A percentile compares a stretch with the other conserved stretches of the same genome.
phyloP scores from a whole-genome alignment of 192 early-diverging fungal genomes.

The Ramicandelaber brevisporus region DNA sequence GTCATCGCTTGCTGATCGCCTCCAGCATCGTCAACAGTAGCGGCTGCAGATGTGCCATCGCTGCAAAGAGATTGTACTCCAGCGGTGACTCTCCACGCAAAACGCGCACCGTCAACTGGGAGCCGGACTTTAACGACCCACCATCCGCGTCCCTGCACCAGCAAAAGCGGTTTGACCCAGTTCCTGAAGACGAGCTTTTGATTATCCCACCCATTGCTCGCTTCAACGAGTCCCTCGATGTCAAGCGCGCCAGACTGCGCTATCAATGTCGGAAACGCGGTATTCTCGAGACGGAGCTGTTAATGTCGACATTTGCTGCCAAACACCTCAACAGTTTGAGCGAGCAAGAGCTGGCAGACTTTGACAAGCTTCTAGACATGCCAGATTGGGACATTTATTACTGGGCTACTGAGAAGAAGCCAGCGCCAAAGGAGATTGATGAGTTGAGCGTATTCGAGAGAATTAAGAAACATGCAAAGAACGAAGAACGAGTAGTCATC shows the following conservation, averaged over 20 bases:
- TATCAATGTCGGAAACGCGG: slow-evolving; percentile 82
- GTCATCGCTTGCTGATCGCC: too few relatives aligned
- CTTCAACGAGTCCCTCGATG: slow-evolving; percentile 40
- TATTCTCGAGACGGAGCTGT: slow-evolving; percentile 77
- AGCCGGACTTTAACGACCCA: too few relatives aligned
- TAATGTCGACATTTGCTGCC: slow-evolving; percentile 69
- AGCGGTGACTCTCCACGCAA: too few relatives aligned
- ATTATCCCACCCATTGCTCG: too few relatives aligned
- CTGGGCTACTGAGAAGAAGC: slow-evolving; percentile 50
- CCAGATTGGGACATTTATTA: slow-evolving; percentile 97
- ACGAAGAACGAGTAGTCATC: slow-evolving; percentile 39
- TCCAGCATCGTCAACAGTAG: too few relatives aligned
- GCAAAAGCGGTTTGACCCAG: too few relatives aligned
- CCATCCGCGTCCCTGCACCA: too few relatives aligned
- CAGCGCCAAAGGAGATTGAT: slow-evolving; percentile 21
- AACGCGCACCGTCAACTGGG: too few relatives aligned
- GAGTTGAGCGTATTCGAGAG: slow-evolving; percentile 24
- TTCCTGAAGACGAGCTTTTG: too few relatives aligned
- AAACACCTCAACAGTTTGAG: slow-evolving; percentile 25
- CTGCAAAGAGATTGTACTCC: too few relatives aligned
- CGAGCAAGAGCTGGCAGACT: slow-evolving; percentile 33
- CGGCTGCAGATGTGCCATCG: too few relatives aligned
- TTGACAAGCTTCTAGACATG: slow-evolving; percentile 60
- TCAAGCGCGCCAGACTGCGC: slow-evolving; percentile 52
- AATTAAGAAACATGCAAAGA: slow-evolving; percentile 53